phyloP scores from a whole-genome alignment of 2,329 filamentous ascomycete genomes.

The Hymenoscyphus linearis region DNA sequence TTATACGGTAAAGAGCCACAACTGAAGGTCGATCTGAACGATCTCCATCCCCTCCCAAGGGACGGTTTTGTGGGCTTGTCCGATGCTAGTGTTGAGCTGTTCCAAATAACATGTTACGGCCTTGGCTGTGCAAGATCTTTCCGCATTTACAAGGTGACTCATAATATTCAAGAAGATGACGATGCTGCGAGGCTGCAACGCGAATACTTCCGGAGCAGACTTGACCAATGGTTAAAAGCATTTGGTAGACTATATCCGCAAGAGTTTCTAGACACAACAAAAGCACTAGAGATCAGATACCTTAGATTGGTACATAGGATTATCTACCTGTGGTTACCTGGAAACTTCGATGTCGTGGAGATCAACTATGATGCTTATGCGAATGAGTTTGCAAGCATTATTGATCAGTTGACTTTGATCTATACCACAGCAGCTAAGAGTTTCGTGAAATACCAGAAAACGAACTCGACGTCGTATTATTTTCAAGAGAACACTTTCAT shows the following conservation, averaged over 20 bases:
- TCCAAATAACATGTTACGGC: background rate
- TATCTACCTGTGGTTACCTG: background rate
- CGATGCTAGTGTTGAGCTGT: conserved; percentile 2
- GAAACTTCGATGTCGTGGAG: background rate
- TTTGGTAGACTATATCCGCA: background rate
- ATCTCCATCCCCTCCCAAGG: background rate
- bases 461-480: background rate
- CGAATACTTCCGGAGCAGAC: background rate
- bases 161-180: background rate
- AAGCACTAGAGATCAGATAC: background rate
- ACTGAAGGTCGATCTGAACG: background rate
- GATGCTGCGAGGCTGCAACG: background rate
- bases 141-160: background rate
- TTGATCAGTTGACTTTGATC: background rate
- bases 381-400: background rate
- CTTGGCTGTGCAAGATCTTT: background rate
- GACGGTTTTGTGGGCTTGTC: background rate
- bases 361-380: background rate
- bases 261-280: background rate
- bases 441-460: background rate
- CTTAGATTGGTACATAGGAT: background rate
- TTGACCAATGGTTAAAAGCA: background rate
- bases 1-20: background rate
- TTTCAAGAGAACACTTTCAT: background rate
- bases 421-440: background rate